Evolutionary conservation across 2,329 filamentous ascomycete species (phyloP), one percentile per base, ranked within the genome.

Genomic region (Alternaria hordeiaustralica): DNA sequence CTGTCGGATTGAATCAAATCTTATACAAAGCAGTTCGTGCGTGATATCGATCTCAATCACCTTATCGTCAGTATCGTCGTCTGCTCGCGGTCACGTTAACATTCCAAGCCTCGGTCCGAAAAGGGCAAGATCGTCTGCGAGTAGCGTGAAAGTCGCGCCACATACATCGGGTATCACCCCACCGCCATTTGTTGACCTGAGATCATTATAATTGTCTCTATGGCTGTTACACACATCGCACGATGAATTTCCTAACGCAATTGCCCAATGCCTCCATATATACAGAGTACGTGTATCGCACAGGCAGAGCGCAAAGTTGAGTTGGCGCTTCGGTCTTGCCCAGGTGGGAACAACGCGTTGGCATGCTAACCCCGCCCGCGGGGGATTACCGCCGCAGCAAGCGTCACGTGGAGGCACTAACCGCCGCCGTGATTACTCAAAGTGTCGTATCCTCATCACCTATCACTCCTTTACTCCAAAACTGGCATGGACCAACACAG

Each of bases 111-210:
- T 53, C 49, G 30, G 49, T n/a, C 30, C 49, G 49, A 53, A 53
- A 25, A 20, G 49, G 49, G 21, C 15, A 36, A 21, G 30, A 53
- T 53, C 49, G 30, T 53, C 28, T 53, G 49, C 20, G 33, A 12
- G 49, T 53, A 53, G 30, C 56, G 63, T 68, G 69, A 69, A 66
- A 25, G 65, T 71, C 67, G 69, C 70, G 70, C 70, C 70, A 74
- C 68, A 62, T 64, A 56, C 61, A n/a, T 36, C 49, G 11, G 58
- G 57, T 21, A 53, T 73, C 71, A 74, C 65, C 62, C 69, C 71
- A 72, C 49, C 49, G 30, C 30, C 49, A 15, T 41, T 53, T 53
- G 49, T 36, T 53, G 49, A 53, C 1, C 28, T 53, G 20, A 8
- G 47, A 30, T 30, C 28, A 30, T 30, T 36, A 1, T 36, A n/a